A percentile compares a stretch with the other conserved stretches of the same genome.
Evolutionary conservation across 805 yeast genomes (phyloP).

Genomic region (Zygosaccharomyces rouxii): DNA sequence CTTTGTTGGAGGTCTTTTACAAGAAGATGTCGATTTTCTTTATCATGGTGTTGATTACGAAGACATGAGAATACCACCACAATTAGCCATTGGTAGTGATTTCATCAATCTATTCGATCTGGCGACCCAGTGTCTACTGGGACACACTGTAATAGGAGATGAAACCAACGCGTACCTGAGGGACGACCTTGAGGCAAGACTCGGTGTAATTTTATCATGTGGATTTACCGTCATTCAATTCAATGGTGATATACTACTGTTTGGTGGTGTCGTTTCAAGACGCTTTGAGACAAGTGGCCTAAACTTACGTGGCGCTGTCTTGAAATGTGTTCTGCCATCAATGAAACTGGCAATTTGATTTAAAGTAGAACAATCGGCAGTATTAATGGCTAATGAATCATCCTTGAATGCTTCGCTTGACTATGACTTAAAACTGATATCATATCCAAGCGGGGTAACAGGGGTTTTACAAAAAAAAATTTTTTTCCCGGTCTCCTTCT

Average conservation of each 20-base stretch:
- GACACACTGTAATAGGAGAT: conserved; percentile 7
- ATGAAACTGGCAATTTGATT: conserved; percentile 21
- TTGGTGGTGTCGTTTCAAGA: conserved; percentile 29
- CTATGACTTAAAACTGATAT: background rate
- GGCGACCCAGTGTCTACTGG: conserved; percentile 21
- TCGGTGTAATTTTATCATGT: conserved; percentile 8
- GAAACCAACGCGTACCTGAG: background rate
- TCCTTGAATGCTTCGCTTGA: too few relatives aligned
- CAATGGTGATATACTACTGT: conserved; percentile 23
- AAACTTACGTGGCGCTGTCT: conserved; percentile 30
- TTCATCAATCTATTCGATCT: conserved; percentile 24
- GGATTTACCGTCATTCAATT: conserved; percentile 19
- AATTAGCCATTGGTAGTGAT: conserved; percentile 12
- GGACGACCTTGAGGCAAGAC: background rate
- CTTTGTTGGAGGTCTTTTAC: conserved; percentile 29
- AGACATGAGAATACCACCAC: conserved; percentile 1
- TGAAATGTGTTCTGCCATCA: conserved; percentile 30
- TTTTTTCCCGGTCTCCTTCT: background rate
- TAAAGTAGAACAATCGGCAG: too few relatives aligned
- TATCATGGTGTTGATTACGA: conserved; percentile 9
- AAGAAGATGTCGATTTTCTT: conserved; percentile 21
- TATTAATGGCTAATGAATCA: too few relatives aligned
- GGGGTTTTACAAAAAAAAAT: too few relatives aligned
- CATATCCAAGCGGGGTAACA: too few relatives aligned
- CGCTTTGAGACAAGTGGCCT: conserved; percentile 13